Evolutionary conservation across 164 flowering plant genomes (phyloP), one percentile per base, ranked within the genome.

Genomic region (Berberis vulgaris): DNA sequence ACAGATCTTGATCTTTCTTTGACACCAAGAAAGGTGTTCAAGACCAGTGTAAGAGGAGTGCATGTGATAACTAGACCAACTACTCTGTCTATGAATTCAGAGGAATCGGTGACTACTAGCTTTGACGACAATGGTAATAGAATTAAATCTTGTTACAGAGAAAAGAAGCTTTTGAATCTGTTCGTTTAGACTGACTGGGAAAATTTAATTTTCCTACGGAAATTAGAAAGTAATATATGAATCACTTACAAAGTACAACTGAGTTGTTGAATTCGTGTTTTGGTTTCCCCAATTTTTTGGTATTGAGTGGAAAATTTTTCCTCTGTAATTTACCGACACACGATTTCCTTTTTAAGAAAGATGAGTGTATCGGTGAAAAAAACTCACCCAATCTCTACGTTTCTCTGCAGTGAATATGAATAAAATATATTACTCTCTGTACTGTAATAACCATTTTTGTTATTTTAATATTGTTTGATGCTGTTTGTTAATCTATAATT

Each of bases 81-180:
- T 4, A 80, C 80, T 44, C 91, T 89, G 41, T 86, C 92, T 57
- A 74, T 79, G 83, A 82, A 80, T 55, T 86, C 95, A 1, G 93
- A 88, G 57, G 92, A 78, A 60, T 76, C 77, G 43, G 86, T 83
- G 40, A 88, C 91, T 1, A 76, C 89, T n/a, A 75, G 83, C 60
- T 43, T 54, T 7, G 75, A 69, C 39, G 63, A 73, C 66, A 63
- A 53, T 3, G 52, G 26, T 26, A 26, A n/a, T n/a, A n/a, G n/a
- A n/a, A n/a, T n/a, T n/a, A n/a, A n/a, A n/a, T n/a, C n/a, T n/a
- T n/a, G 11, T 2, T 41, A 40, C 39, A 69, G 49, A 8, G 73
- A 67, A 4, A 65, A 57, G 41, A 72, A 61, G 68, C 59, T 65
- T 57, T 66, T 76, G 13, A 65, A 73, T 57, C 41, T 76, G 61